These are phyloP conservation scores for Metschnikowia sp. DNA, from an alignment of 805 yeast genomes.

Conservation along the genomic window DNA sequence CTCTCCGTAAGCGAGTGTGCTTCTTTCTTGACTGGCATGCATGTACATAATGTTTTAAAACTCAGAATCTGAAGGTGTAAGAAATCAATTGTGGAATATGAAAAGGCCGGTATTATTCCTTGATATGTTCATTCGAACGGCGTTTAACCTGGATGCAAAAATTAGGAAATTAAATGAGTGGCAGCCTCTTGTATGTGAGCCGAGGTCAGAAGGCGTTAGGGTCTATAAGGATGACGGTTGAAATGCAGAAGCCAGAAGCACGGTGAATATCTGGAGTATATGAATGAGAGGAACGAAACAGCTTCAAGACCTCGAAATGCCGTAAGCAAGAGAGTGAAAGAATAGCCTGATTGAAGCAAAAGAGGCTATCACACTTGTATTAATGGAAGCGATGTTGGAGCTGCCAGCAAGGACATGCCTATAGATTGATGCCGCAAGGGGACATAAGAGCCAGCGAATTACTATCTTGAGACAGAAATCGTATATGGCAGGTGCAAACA, in stretches of 20 bases:
- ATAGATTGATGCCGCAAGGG: neutral
- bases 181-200: constrained; percentile 5
- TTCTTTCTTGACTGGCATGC: neutral
- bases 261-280: neutral
- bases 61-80: neutral
- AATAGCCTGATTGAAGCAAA: neutral
- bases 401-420: neutral
- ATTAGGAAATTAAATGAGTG: neutral
- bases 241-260: neutral
- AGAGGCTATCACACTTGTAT: neutral
- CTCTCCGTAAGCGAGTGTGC: neutral
- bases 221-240: neutral
- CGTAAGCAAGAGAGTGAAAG: neutral
- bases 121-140: no score
- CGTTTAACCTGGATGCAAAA: neutral
- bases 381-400: neutral
- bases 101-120: no score
- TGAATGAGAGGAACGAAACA: neutral
- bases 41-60: neutral
- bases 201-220: constrained; percentile 3
- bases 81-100: no score
- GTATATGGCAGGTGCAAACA: neutral
- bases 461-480: neutral
- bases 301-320: neutral
- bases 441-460: constrained; percentile 6